Base-by-base conservation (phyloP, 2,329 filamentous ascomycete genomes). In the Cryphonectria japonica region DNA sequence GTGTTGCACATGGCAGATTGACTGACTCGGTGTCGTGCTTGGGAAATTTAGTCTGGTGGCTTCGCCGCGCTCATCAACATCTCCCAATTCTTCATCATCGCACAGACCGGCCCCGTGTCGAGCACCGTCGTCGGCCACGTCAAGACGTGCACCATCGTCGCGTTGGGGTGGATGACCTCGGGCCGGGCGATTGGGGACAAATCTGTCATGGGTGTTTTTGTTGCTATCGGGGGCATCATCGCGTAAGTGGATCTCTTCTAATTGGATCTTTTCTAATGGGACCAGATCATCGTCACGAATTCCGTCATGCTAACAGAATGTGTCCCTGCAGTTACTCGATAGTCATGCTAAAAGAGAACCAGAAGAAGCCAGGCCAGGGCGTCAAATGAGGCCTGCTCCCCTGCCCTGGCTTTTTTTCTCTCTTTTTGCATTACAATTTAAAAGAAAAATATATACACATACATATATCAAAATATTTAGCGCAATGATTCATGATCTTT, bases 1-100 rank as follows among this genome's bases (percentile, higher is more conserved):
- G 54, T 65, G n/a, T 34, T 29, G 54, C 6, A 32, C 34, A 29
- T 59, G 19, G 16, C 66, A 39, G 29, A 37, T 37, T 60, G 29
- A 62, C 68, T 72, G 70, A 72, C 70, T 72, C 67, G 63, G 3
- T 54, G 8, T 22, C 16, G 13, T 14, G 41, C 11, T 43, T 43
- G 41, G 46, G 46, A 50, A 11, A n/a, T 37, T 66, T 8, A 91
- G 87, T 91, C 88, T 70, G 90, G 89, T 26, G 72, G 86, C 8
- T 88, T 91, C 73, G 90, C 90, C 13, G 86, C 86, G 52, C 80
- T 91, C 69, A 90, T 92, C 80, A 92, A 92, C 77, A 85, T 90
- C 76, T 88, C 86, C 16, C 87, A 87, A 77, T 89, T 89, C 73
- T 90, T 89, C 78, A 89, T 90, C 72, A 85, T 89, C 60, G 88